These are phyloP conservation scores for Botrytis medusae DNA, from an alignment of 2,329 filamentous ascomycete species.

Conservation along the genomic window DNA sequence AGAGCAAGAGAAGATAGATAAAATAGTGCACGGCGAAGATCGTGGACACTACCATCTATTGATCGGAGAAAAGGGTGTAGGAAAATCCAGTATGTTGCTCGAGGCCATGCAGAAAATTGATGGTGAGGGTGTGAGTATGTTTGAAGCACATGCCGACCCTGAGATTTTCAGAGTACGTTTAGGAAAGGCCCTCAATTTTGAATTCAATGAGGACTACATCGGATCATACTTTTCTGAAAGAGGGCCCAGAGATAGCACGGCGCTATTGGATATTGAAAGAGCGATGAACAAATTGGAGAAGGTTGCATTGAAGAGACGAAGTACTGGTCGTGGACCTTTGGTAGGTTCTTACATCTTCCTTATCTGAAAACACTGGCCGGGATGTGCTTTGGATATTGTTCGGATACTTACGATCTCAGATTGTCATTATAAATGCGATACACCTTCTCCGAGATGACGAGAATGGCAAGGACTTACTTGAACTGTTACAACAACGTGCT, in stretches of 20 bases:
- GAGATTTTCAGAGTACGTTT: slow-evolving; percentile 93
- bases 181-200: slow-evolving; percentile 91
- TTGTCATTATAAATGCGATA: slow-evolving; percentile 86
- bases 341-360: slow-evolving; percentile 45
- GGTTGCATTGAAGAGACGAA: slow-evolving; percentile 73
- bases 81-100: slow-evolving; percentile 94
- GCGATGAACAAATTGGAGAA: slow-evolving; percentile 98
- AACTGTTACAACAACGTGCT: slow-evolving; percentile 90
- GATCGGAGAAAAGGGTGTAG: slow-evolving; percentile 92
- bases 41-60: slow-evolving; percentile 87
- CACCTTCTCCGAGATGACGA: slow-evolving; percentile 90
- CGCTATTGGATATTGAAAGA: slow-evolving; percentile 90
- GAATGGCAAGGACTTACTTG: slow-evolving; percentile 87
- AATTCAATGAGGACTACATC: slow-evolving; percentile 97
- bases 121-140: slow-evolving; percentile 88
- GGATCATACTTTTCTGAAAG: slow-evolving; percentile 93
- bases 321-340: slow-evolving; percentile 62
- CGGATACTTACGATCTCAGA: neutral
- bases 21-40: slow-evolving; percentile 72
- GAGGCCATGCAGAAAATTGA: slow-evolving; percentile 93
- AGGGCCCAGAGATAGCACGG: slow-evolving; percentile 87
- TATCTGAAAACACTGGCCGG: neutral
- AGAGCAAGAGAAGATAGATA: slow-evolving; percentile 79
- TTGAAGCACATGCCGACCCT: slow-evolving; percentile 91
- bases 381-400: neutral